Evolutionary conservation across 2,329 filamentous ascomycete genomes (phyloP).

Genomic region (Coleophoma cylindrospora): DNA sequence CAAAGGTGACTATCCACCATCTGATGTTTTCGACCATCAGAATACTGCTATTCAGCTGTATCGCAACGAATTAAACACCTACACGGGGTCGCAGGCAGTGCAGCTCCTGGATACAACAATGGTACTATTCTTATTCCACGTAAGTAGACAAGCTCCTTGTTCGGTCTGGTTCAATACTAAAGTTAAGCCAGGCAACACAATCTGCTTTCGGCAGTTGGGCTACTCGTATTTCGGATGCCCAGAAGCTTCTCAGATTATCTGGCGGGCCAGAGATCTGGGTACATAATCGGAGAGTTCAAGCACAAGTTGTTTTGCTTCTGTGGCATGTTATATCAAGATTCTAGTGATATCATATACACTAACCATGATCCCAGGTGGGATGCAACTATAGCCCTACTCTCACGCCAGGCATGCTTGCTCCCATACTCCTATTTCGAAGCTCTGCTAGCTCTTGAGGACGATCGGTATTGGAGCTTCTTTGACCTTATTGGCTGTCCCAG

Average conservation of each 20-base stretch:
- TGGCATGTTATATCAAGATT: not conserved
- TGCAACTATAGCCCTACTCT: not conserved
- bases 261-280: not conserved
- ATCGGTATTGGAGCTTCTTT: not conserved
- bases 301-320: not conserved
- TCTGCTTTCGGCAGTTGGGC: not conserved
- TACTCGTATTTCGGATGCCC: not conserved
- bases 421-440: not conserved
- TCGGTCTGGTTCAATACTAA: not conserved
- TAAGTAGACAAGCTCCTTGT: not conserved
- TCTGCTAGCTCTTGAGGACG: not conserved
- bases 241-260: not conserved
- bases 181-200: not conserved
- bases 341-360: not conserved
- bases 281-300: not conserved
- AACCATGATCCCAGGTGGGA: not conserved
- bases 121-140: not conserved
- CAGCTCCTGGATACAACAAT: not conserved
- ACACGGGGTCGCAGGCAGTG: not conserved
- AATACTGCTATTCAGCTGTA: slow-evolving; percentile 1
- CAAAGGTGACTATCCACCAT: not conserved
- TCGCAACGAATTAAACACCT: not conserved
- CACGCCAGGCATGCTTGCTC: not conserved
- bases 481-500: not conserved
- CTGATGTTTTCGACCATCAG: not conserved